A percentile compares a stretch with the other conserved stretches of the same genome.
Evolutionary conservation across 176 grass and related monocot species (phyloP).

Genomic region (Ananas comosus): DNA sequence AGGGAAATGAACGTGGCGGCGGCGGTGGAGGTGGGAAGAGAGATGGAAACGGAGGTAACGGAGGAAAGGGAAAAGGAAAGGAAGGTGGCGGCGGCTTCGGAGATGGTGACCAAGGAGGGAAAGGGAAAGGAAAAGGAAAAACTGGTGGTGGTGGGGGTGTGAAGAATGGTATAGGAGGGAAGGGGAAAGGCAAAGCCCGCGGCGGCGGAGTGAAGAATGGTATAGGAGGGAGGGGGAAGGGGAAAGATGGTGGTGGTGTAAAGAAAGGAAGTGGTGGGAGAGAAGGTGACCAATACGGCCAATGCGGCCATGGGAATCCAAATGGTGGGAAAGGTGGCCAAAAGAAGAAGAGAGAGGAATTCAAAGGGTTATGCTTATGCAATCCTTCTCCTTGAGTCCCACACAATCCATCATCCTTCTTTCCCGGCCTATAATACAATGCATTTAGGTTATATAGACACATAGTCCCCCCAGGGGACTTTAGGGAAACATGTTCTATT

Average conservation of each 20-base stretch:
- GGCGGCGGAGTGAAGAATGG: slow-evolving; percentile 55
- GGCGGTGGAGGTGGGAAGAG: slow-evolving; percentile 22
- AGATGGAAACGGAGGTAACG: slow-evolving; percentile 25
- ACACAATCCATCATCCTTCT: slow-evolving; percentile 23
- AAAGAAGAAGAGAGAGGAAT: slow-evolving; percentile 74
- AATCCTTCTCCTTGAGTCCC: not conserved
- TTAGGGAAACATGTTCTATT: slow-evolving; percentile 44
- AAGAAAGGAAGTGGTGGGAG: slow-evolving; percentile 27
- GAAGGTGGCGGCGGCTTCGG: slow-evolving; percentile 3
- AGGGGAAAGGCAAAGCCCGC: slow-evolving; percentile 34
- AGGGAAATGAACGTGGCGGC: slow-evolving; percentile 9
- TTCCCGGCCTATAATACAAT: slow-evolving; percentile 65
- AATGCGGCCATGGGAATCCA: slow-evolving; percentile 55
- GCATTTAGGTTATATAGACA: slow-evolving; percentile 81
- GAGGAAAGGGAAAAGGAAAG: slow-evolving; percentile 28
- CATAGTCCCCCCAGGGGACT: not conserved
- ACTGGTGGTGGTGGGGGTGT: slow-evolving; percentile 31
- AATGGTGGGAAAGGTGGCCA: slow-evolving; percentile 43
- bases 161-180: slow-evolving; percentile 42
- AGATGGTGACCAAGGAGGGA: slow-evolving; percentile 19
- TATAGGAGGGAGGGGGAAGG: slow-evolving; percentile 44
- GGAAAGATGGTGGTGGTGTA: slow-evolving; percentile 19
- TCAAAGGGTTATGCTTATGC: slow-evolving; percentile 4
- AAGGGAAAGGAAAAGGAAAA: slow-evolving; percentile 30
- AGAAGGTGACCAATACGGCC: slow-evolving; percentile 21